Evolutionary conservation across 2,329 filamentous ascomycete genomes (phyloP).

Genomic region (Hypomyces perniciosus): DNA sequence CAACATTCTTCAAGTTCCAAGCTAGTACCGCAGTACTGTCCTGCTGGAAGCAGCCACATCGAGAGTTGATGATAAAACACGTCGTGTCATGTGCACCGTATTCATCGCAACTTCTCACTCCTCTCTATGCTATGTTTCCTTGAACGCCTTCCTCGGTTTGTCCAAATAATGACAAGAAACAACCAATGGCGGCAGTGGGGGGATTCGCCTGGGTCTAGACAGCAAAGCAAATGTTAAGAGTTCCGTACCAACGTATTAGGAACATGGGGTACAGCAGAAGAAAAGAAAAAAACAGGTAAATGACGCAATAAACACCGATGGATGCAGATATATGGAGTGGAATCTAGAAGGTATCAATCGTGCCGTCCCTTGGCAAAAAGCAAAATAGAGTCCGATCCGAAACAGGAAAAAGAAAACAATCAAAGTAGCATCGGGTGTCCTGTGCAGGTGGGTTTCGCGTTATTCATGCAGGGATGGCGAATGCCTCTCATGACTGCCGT

Average conservation of each 20-base stretch:
- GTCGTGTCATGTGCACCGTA: conserved; percentile 10
- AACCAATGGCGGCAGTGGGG: no score
- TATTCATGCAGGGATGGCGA: conserved; percentile 7
- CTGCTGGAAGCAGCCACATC: no score
- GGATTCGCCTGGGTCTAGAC: conserved; percentile 1
- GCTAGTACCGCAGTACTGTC: no score
- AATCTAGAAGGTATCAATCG: conserved; percentile 19
- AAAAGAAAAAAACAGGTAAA: conserved; percentile 15
- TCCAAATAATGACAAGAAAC: conserved; percentile 11
- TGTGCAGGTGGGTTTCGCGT: conserved; percentile 6
- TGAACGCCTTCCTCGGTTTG: conserved; percentile 12
- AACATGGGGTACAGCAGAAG: conserved; percentile 11
- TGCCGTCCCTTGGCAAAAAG: conserved; percentile 13
- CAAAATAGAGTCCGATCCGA: conserved; percentile 11
- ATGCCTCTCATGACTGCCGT: conserved; percentile 6
- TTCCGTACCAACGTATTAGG: not conserved
- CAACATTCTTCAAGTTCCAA: no score
- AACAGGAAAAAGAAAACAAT: conserved; percentile 2
- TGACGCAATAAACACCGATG: conserved; percentile 20
- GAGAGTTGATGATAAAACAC: conserved; percentile 6
- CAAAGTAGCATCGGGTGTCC: not conserved
- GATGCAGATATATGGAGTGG: conserved; percentile 21
- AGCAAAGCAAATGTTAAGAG: conserved; percentile 2
- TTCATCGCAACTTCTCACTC: conserved; percentile 14
- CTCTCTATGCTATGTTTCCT: conserved; percentile 15